These are phyloP conservation scores for Diplodia corticola DNA, from an alignment of 2,329 filamentous ascomycete species.

Conservation along the genomic window DNA sequence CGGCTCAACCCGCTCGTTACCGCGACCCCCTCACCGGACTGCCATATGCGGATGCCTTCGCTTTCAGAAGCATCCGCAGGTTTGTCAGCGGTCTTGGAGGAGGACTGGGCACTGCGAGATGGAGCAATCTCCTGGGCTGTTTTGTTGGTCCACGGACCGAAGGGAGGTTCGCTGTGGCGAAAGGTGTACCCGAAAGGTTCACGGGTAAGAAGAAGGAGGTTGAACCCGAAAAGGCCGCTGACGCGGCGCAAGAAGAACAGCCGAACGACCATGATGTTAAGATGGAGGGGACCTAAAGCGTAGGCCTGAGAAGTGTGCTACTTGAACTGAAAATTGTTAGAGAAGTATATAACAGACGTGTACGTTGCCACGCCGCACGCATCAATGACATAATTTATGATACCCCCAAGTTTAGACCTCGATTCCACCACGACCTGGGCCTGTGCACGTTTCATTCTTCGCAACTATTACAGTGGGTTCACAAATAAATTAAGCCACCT, in stretches of 20 bases:
- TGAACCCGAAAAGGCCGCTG: background rate
- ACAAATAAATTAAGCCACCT: no score
- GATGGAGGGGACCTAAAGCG: conserved; percentile 1
- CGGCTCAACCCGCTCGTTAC: conserved; percentile 76
- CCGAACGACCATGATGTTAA: conserved; percentile 4
- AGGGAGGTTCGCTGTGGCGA: conserved; percentile 59
- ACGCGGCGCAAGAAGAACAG: background rate
- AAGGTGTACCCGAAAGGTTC: conserved; percentile 80
- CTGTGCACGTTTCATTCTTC: no score
- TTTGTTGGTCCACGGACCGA: conserved; percentile 66
- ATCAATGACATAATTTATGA: background rate
- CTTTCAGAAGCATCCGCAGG: conserved; percentile 76
- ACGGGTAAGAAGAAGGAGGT: conserved; percentile 20
- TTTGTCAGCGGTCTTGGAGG: conserved; percentile 47
- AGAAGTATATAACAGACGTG: background rate
- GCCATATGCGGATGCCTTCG: conserved; percentile 74
- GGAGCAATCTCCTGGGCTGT: conserved; percentile 77
- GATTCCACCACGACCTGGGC: no score
- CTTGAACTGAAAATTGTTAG: background rate
- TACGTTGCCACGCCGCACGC: background rate
- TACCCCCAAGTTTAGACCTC: background rate
- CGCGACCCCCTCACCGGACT: conserved; percentile 82
- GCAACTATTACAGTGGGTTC: no score
- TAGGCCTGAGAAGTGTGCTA: background rate
- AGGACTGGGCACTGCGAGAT: conserved; percentile 74